phyloP scores from a whole-genome alignment of 2,329 filamentous ascomycete species.

The Claviceps africana region DNA sequence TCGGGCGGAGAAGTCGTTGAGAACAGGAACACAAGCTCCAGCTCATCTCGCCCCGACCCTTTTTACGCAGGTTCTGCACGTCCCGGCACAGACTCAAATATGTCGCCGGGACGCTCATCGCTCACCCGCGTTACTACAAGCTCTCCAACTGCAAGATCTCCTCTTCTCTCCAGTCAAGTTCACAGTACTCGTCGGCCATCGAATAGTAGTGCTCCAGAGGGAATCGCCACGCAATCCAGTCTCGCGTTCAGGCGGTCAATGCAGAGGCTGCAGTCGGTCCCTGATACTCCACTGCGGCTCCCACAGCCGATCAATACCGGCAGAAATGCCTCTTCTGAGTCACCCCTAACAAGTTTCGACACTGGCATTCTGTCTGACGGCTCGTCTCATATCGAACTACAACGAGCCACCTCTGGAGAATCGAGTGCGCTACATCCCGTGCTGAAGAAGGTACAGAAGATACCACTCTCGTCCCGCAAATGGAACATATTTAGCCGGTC shows the following conservation, averaged over 20 bases:
- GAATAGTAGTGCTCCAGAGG: slow-evolving; percentile 43
- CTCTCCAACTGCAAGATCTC: slow-evolving; percentile 39
- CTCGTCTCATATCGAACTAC: slow-evolving; percentile 33
- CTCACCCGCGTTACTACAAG: slow-evolving; percentile 26
- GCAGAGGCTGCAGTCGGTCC: slow-evolving; percentile 33
- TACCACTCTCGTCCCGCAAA: slow-evolving; percentile 39
- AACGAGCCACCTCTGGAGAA: slow-evolving; percentile 21
- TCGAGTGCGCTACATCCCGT: slow-evolving; percentile 14
- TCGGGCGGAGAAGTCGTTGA: slow-evolving; percentile 48
- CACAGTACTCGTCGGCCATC: slow-evolving; percentile 30
- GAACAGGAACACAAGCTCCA: slow-evolving; percentile 37
- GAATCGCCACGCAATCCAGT: slow-evolving; percentile 31
- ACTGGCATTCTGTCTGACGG: slow-evolving; percentile 44
- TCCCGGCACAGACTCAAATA: slow-evolving; percentile 28
- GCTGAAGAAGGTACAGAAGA: slow-evolving; percentile 43
- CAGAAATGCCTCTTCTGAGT: slow-evolving; percentile 27
- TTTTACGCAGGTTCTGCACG: slow-evolving; percentile 31
- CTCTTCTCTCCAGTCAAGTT: slow-evolving; percentile 27
- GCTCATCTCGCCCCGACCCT: slow-evolving; percentile 23
- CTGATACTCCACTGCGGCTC: slow-evolving; percentile 30
- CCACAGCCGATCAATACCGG: slow-evolving; percentile 40
- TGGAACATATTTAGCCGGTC: slow-evolving; percentile 51
- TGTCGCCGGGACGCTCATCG: slow-evolving; percentile 25
- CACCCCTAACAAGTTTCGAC: slow-evolving; percentile 42
- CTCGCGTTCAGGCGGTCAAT: slow-evolving; percentile 42